Evolutionary conservation across 805 yeast genomes (phyloP), one percentile per base, ranked within the genome.

Genomic region (Candida golubevii): DNA sequence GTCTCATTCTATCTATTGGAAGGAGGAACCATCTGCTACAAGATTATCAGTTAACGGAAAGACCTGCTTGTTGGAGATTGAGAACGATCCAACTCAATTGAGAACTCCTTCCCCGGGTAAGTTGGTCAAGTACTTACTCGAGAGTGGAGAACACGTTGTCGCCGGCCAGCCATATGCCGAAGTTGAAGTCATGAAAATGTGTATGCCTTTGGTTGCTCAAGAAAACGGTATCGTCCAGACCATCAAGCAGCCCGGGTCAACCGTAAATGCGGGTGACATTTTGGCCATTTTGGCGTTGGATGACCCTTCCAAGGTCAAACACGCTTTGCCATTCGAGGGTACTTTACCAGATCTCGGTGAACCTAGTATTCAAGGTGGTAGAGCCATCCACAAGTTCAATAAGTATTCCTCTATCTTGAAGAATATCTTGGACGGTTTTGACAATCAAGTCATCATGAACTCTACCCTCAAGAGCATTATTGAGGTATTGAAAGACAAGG

Each of bases 41-140:
- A 83, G 99, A 69, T 67, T 93, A 56, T 87, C 97, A 26, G 97
- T 93, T 33, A 97, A 93, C 62, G 82, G 96, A 41, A 93, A 88
- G 75, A 90, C 99, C 27, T 91, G 98, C 62, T 71, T 88, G 54
- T 78, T 93, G 53, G 99, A 95, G 70, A 86, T 79, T 46, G 99
- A 93, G 72, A 91, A 88, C 60, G 99, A 93, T 63, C 99, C 99
- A 53, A 95, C 99, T 35, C 98, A 93, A 74, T 77, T 95, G 62
- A 83, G 98, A 72, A 88, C 99, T 31, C 99, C 99, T 36, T 93
- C 99, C 27, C 99, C 99, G 43, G 99, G 99, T 75, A 93, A 93
- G 71, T 78, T 93, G 55, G 96, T 91, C 50, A 88, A 88, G 63
- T 93, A 82, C 64, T 74, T 93, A 55, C 96, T 93, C 49, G 98